A percentile compares a stretch with the other conserved stretches of the same genome.
These are phyloP conservation scores for Chamaecrista fasciculata DNA, from an alignment of 306 rosid species.

Conservation along the genomic window DNA sequence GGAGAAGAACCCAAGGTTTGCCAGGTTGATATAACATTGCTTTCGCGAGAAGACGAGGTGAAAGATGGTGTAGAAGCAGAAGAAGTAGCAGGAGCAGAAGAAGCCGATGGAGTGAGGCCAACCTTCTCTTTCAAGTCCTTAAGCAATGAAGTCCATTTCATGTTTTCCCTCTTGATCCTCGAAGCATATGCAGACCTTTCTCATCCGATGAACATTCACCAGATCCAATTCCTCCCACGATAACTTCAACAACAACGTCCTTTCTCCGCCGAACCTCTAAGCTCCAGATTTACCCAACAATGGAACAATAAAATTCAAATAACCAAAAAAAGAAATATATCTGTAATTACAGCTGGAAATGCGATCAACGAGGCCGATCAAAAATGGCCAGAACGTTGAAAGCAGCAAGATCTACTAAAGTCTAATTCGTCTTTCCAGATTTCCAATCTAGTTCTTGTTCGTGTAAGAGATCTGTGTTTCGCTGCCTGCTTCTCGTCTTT, in stretches of 20 bases:
- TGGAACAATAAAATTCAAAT: neutral
- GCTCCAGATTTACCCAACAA: conserved; percentile 8
- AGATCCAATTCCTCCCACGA: conserved; percentile 55
- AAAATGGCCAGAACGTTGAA: conserved; percentile 25
- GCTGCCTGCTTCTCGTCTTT: neutral
- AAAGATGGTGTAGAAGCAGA: conserved; percentile 35
- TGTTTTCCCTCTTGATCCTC: conserved; percentile 33
- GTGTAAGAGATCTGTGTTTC: conserved; percentile 21
- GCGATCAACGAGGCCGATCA: conserved; percentile 35
- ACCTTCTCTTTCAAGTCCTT: conserved; percentile 79
- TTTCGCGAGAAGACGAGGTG: conserved; percentile 29
- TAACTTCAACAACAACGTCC: conserved; percentile 41
- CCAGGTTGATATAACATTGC: conserved; percentile 47
- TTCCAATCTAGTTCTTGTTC: neutral
- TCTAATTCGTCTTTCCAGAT: conserved; percentile 14
- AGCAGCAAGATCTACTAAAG: conserved; percentile 40
- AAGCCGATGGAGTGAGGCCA: conserved; percentile 51
- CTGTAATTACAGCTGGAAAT: conserved; percentile 35
- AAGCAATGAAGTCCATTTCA: conserved; percentile 81
- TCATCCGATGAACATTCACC: conserved; percentile 54
- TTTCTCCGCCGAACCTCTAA: conserved; percentile 33
- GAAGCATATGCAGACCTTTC: conserved; percentile 41
- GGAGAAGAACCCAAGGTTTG: conserved; percentile 44
- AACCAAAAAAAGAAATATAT: neutral
- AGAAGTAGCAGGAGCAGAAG: conserved; percentile 36